phyloP scores from a whole-genome alignment of 495 filamentous ascomycete genomes.

The Annulohypoxylon stygium region DNA sequence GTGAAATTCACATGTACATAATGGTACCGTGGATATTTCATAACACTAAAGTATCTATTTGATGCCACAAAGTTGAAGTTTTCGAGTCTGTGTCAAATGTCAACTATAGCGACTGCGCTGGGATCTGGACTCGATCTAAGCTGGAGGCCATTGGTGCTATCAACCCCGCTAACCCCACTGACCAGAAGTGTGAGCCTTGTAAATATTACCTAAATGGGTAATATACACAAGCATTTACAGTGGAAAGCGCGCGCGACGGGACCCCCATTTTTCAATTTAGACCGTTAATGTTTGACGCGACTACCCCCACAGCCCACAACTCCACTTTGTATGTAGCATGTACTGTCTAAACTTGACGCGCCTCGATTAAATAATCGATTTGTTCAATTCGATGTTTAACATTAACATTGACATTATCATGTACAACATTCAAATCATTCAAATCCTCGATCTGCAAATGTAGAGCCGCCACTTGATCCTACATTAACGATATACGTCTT shows the following conservation, averaged over 20 bases:
- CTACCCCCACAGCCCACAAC: not conserved
- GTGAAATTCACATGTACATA: not conserved
- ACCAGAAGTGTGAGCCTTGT: not conserved
- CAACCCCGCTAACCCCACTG: not conserved
- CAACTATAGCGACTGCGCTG: too few relatives aligned
- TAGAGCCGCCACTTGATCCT: too few relatives aligned
- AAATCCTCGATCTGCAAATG: too few relatives aligned
- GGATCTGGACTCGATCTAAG: too few relatives aligned
- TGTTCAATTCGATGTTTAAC: not conserved
- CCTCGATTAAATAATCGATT: constrained; percentile 10
- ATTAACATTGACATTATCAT: not conserved
- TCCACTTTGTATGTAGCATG: too few relatives aligned
- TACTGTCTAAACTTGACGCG: constrained; percentile 16
- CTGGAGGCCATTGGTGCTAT: too few relatives aligned
- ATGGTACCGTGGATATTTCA: not conserved
- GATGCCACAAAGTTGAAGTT: too few relatives aligned
- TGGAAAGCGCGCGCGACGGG: not conserved
- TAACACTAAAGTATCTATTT: too few relatives aligned
- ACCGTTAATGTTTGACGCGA: constrained; percentile 10
- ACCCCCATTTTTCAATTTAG: not conserved
- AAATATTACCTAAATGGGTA: not conserved
- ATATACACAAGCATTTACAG: not conserved
- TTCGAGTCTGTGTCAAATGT: too few relatives aligned
- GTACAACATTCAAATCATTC: not conserved
- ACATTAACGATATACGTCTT: not conserved